phyloP scores from a whole-genome alignment of 108 stramenopile genomes.

The Cyclotella atomus region DNA sequence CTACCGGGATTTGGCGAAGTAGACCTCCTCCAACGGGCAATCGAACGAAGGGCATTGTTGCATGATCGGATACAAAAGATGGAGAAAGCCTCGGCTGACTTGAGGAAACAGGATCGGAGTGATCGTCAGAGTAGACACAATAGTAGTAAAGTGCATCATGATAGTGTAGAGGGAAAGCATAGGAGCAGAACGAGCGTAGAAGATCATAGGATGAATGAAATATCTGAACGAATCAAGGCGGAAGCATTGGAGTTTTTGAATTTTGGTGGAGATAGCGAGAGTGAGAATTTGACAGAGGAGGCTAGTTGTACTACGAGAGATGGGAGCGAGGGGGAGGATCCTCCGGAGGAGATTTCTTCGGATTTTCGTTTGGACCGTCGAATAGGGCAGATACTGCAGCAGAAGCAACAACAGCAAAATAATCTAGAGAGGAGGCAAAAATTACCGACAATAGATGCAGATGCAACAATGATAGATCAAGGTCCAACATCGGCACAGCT shows the following conservation, averaged over 20 bases:
- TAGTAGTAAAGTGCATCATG: not conserved
- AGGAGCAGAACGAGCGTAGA: not conserved
- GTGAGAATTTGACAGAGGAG: not conserved
- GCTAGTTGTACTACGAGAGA: not conserved
- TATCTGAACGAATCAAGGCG: conserved; percentile 21
- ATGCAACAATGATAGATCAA: not conserved
- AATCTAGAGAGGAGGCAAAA: too few relatives aligned
- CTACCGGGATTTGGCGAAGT: conserved; percentile 28
- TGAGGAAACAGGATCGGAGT: conserved; percentile 1
- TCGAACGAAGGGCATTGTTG: conserved; percentile 30
- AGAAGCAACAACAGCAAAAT: not conserved
- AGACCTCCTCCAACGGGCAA: conserved; percentile 36
- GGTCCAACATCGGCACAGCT: conserved; percentile 29
- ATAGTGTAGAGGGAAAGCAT: not conserved
- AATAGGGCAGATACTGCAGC: not conserved
- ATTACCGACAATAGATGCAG: too few relatives aligned
- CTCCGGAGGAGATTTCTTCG: not conserved
- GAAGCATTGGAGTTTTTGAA: conserved; percentile 33
- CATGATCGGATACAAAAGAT: conserved; percentile 34
- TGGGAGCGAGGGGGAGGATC: not conserved
- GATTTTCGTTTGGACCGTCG: too few relatives aligned
- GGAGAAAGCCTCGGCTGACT: conserved; percentile 28
- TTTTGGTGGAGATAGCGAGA: not conserved
- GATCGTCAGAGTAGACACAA: not conserved
- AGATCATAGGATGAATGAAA: conserved; percentile 7